Base-by-base conservation (phyloP, 495 filamentous ascomycete genomes). In the Penicillium cinerascens region DNA sequence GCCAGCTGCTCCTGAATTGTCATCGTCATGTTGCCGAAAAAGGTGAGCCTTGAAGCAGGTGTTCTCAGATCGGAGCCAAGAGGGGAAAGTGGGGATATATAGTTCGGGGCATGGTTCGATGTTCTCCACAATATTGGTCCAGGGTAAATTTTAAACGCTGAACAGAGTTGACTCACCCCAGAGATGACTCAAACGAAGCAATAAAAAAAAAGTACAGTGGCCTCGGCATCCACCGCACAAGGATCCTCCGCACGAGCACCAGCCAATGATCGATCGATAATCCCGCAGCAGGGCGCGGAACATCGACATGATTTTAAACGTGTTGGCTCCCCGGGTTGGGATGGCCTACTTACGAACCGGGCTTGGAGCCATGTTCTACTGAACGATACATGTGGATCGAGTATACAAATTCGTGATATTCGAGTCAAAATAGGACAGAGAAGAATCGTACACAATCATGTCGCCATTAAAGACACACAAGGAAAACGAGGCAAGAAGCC, bases 1-100 rank as follows among this genome's bases (percentile, higher is more conserved):
- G 59, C 56, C n/a, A 68, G 48, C 6, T 58, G 15, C 35, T 68
- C 53, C 44, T 68, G 61, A 22, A 73, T 73, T 3, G 66, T 68
- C 22, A 52, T 51, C 66, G 68, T 69, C 16, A 13, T 36, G 27
- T 6, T 18, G 11, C 18, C 10, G 10, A 13, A 9, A 33, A 10
- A 3, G 21, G 10, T 2, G 37, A 5, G 1, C 9, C 43, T 35
- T 3, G 21, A 25, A 16, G n/a, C n/a, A n/a, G n/a, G 2, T 37
- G 29, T n/a, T 16, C 6, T 9, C 15, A 38, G 9, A 4, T 21
- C 2, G 13, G 23, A 18, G 27, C 16, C 44, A 6, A 4, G n/a
- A 23, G 36, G 29, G n/a, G 4, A 29, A 23, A 40, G 46, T 39
- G 36, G 35, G 37, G 35, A 40, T 47, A 48, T 40, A 27, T 7